These are phyloP conservation scores for Quillaja saponaria DNA, from an alignment of 306 rosid genomes.

Conservation along the genomic window DNA sequence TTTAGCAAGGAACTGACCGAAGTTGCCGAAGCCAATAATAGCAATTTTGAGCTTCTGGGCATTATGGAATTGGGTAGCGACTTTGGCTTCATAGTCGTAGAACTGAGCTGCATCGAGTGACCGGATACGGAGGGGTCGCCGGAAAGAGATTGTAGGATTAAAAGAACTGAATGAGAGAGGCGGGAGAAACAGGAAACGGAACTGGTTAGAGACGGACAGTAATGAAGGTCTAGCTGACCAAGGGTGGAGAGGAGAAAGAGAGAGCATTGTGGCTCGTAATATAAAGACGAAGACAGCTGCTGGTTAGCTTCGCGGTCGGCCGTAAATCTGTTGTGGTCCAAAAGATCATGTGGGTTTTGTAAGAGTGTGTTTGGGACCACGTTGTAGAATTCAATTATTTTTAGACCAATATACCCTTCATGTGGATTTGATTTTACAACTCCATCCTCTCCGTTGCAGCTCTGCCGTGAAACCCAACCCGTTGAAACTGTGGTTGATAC, in stretches of 20 bases:
- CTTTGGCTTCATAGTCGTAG: slow-evolving; percentile 63
- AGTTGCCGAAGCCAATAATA: slow-evolving; percentile 72
- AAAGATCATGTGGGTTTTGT: too few species aligned
- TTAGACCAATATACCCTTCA: too few species aligned
- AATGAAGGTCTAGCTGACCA: background rate
- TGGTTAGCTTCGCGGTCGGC: too few species aligned
- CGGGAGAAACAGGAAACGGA: slow-evolving; percentile 14
- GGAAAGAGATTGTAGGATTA: background rate
- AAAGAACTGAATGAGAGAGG: slow-evolving; percentile 1
- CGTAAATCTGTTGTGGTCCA: too few species aligned
- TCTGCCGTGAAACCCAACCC: too few species aligned
- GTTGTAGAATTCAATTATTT: too few species aligned
- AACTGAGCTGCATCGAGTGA: slow-evolving; percentile 73
- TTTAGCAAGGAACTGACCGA: slow-evolving; percentile 73
- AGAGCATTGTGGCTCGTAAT: slow-evolving; percentile 37
- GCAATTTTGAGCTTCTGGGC: slow-evolving; percentile 67
- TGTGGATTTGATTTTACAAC: too few species aligned
- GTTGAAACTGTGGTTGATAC: too few species aligned
- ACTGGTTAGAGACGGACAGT: background rate
- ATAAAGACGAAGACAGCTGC: too few species aligned
- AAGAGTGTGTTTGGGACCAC: too few species aligned
- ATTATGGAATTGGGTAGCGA: slow-evolving; percentile 47
- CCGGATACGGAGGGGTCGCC: slow-evolving; percentile 39
- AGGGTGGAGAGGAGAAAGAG: slow-evolving; percentile 34
- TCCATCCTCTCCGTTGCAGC: too few species aligned